Evolutionary conservation across 2,329 filamentous ascomycete genomes (phyloP).

Genomic region (Lasiodiplodia sp.): DNA sequence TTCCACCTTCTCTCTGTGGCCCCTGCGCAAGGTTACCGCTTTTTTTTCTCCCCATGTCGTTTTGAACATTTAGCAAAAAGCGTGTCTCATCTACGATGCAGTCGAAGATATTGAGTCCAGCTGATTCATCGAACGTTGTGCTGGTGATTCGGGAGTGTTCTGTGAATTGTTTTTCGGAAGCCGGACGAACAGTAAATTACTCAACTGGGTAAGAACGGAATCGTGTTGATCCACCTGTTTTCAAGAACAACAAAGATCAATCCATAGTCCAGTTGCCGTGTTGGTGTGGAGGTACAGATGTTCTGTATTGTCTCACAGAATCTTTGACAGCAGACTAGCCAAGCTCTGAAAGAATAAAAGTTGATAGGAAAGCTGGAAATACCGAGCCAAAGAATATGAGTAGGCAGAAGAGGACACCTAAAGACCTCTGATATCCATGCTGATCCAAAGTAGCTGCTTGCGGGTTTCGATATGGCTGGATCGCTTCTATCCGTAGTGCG

Average conservation of each 20-base stretch:
- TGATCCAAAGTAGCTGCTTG: too few relatives aligned
- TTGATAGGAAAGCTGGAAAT: too few relatives aligned
- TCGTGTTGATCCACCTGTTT: background rate
- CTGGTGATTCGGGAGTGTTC: background rate
- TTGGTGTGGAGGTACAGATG: background rate
- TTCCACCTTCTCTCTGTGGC: background rate
- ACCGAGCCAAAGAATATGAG: too few relatives aligned
- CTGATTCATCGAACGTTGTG: background rate
- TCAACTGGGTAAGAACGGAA: background rate
- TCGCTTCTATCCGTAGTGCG: background rate
- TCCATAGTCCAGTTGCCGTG: background rate
- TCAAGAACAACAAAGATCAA: background rate
- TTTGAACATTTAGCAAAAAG: background rate
- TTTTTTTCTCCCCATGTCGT: background rate
- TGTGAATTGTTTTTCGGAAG: background rate
- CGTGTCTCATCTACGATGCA: background rate
- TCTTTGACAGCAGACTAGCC: too few relatives aligned
- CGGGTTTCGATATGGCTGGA: background rate
- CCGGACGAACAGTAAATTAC: background rate
- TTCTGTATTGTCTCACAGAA: background rate
- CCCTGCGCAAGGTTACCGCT: background rate
- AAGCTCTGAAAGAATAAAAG: too few relatives aligned
- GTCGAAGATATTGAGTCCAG: background rate
- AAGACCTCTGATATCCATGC: too few relatives aligned
- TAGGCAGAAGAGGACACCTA: too few relatives aligned